phyloP scores from a whole-genome alignment of 495 filamentous ascomycete species.

The Aspergillus steynii region DNA sequence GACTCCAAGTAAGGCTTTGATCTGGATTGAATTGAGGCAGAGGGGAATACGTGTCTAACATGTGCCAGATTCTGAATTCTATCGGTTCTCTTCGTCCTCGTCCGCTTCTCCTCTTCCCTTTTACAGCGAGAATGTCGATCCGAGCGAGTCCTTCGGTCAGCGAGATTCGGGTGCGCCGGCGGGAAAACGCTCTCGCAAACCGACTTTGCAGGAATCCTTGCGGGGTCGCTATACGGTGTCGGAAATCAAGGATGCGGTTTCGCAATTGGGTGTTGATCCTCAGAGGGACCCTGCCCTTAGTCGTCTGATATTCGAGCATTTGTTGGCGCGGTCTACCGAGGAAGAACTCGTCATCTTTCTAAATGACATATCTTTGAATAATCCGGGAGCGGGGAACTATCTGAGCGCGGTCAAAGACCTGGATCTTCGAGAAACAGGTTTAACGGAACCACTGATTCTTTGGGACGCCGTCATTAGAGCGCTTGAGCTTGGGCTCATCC shows the following conservation, averaged over 20 bases:
- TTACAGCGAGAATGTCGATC: constrained; percentile 25
- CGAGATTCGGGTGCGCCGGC: not conserved
- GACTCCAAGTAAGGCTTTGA: constrained; percentile 24
- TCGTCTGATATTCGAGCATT: constrained; percentile 39
- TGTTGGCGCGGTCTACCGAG: constrained; percentile 24
- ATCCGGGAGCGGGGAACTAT: constrained; percentile 42
- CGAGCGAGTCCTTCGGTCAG: constrained; percentile 12
- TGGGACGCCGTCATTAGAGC: constrained; percentile 34
- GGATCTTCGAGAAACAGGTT: constrained; percentile 15
- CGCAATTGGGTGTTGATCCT: constrained; percentile 35
- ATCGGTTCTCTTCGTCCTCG: constrained; percentile 2
- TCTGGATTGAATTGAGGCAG: not conserved
- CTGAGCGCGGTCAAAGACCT: constrained; percentile 26
- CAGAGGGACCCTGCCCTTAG: constrained; percentile 42
- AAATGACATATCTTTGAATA: constrained; percentile 44
- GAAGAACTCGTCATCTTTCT: constrained; percentile 40
- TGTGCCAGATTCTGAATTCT: constrained; percentile 8
- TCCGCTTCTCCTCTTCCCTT: constrained; percentile 19
- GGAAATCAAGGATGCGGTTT: constrained; percentile 31
- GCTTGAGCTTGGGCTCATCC: constrained; percentile 39
- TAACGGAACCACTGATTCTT: constrained; percentile 18
- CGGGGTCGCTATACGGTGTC: constrained; percentile 22
- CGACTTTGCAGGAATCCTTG: constrained; percentile 24
- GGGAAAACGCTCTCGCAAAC: constrained; percentile 6
- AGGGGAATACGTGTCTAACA: constrained; percentile 11